phyloP scores from a whole-genome alignment of 495 filamentous ascomycete genomes.

The Melanomma pulvis-pyrius region DNA sequence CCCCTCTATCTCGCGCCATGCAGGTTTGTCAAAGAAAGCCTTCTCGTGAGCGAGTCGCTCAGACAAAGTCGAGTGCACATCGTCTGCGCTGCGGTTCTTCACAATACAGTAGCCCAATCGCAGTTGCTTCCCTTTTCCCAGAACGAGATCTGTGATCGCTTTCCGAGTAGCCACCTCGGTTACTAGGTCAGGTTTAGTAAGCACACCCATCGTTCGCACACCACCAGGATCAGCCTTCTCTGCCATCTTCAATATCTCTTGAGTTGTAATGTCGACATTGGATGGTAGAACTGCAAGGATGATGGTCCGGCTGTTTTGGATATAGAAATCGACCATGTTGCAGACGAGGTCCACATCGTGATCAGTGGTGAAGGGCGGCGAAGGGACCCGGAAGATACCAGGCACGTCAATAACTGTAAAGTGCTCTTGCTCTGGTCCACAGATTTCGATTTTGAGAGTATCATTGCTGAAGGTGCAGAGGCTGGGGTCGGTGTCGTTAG shows the following conservation, averaged over 20 bases:
- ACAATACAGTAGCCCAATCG: constrained; percentile 62
- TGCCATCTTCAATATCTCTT: constrained; percentile 53
- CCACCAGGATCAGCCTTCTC: constrained; percentile 49
- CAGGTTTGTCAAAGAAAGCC: constrained; percentile 3
- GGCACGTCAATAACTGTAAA: constrained; percentile 31
- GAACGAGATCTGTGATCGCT: constrained; percentile 52
- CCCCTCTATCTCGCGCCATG: neutral
- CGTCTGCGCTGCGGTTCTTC: constrained; percentile 52
- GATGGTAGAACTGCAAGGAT: constrained; percentile 66
- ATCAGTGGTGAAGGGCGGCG: neutral
- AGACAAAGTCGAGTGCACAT: neutral
- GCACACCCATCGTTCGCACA: constrained; percentile 57
- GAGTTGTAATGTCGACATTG: constrained; percentile 53
- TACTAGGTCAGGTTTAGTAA: constrained; percentile 55
- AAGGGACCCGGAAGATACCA: constrained; percentile 15
- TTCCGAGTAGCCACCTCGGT: constrained; percentile 38
- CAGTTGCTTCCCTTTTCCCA: constrained; percentile 48
- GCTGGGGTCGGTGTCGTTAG: constrained; percentile 6
- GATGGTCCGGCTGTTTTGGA: constrained; percentile 52
- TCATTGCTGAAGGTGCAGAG: constrained; percentile 32
- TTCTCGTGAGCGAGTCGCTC: neutral
- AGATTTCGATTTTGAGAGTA: constrained; percentile 26
- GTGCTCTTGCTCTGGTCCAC: constrained; percentile 22
- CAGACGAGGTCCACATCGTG: constrained; percentile 13
- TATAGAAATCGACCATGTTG: constrained; percentile 26